A percentile compares a stretch with the other conserved stretches of the same genome.
phyloP scores from a whole-genome alignment of 345 rosid genomes.

The Salix udensis region DNA sequence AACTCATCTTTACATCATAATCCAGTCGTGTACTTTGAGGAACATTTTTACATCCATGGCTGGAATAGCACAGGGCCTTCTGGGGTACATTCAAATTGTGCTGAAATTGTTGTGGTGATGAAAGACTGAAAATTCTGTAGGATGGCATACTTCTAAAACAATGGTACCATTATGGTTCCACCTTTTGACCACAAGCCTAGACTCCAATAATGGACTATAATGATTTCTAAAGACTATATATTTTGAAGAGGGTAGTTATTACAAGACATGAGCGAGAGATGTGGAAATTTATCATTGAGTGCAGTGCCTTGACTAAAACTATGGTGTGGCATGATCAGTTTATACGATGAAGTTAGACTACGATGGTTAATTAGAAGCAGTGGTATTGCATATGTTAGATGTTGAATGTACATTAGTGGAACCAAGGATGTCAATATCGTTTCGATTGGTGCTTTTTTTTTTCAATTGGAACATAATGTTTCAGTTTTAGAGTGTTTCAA shows the following conservation, averaged over 20 bases:
- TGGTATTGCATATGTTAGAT: not conserved
- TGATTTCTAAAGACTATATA: not conserved
- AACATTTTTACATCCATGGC: not conserved
- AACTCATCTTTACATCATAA: not conserved
- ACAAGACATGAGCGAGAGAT: not conserved
- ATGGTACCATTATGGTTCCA: not conserved
- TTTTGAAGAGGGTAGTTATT: not conserved
- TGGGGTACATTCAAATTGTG: not conserved
- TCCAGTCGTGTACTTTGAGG: not conserved
- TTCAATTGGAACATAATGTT: too few species aligned
- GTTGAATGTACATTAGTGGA: not conserved
- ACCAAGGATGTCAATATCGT: too few species aligned
- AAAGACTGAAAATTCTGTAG: not conserved
- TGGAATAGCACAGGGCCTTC: not conserved
- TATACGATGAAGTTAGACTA: not conserved
- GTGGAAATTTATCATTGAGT: not conserved
- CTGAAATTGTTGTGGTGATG: not conserved
- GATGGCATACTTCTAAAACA: not conserved
- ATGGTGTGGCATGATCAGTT: not conserved
- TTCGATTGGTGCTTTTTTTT: too few species aligned
- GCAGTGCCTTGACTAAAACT: not conserved
- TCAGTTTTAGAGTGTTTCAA: too few species aligned
- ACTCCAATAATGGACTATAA: not conserved
- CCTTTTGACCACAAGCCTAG: not conserved
- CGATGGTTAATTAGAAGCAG: not conserved